Percentiles rank a stretch among this genome's conserved stretches.
phyloP scores from a whole-genome alignment of 768 basidiomycete species.

The Russula sp. region DNA sequence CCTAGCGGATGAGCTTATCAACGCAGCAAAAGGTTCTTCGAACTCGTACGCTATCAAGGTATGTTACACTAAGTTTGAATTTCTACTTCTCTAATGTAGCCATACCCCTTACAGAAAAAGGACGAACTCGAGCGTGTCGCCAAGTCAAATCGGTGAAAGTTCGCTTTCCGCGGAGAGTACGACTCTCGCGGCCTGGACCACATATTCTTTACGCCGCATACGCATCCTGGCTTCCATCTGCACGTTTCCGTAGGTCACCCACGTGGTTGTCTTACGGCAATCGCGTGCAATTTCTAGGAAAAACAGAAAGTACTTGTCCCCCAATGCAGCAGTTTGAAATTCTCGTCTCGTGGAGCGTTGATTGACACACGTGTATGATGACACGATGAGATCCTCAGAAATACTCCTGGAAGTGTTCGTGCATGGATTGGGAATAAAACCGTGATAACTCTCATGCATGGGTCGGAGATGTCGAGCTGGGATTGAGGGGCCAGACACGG shows the following conservation, averaged over 20 bases:
- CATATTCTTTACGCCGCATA: constrained; percentile 16
- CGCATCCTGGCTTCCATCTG: constrained; percentile 13
- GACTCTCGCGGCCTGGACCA: constrained; percentile 1
- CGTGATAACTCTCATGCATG: constrained; percentile 9
- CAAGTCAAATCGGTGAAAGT: constrained; percentile 96
- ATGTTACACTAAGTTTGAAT: constrained; percentile 28
- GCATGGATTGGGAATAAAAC: neutral
- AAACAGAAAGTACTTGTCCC: constrained; percentile 13
- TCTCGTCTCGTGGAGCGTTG: constrained; percentile 12
- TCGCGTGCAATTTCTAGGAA: constrained; percentile 12
- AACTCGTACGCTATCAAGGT: constrained; percentile 99
- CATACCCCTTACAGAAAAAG: constrained; percentile 68
- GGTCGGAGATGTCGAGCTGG: constrained; percentile 1
- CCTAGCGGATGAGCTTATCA: constrained; percentile 98
- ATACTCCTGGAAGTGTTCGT: constrained; percentile 11
- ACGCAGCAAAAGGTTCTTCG: constrained; percentile 99
- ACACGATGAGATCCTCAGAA: constrained; percentile 18
- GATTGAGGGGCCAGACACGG: constrained; percentile 15
- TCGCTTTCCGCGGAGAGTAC: constrained; percentile 19
- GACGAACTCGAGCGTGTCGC: constrained; percentile 99
- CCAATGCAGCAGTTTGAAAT: constrained; percentile 19
- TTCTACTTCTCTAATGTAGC: neutral
- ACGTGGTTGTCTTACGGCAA: constrained; percentile 21
- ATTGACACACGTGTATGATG: constrained; percentile 21
- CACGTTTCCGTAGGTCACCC: constrained; percentile 18